Evolutionary conservation across 2,329 filamentous ascomycete species (phyloP), one percentile per base, ranked within the genome.

Genomic region (Pseudocercospora cruenta): DNA sequence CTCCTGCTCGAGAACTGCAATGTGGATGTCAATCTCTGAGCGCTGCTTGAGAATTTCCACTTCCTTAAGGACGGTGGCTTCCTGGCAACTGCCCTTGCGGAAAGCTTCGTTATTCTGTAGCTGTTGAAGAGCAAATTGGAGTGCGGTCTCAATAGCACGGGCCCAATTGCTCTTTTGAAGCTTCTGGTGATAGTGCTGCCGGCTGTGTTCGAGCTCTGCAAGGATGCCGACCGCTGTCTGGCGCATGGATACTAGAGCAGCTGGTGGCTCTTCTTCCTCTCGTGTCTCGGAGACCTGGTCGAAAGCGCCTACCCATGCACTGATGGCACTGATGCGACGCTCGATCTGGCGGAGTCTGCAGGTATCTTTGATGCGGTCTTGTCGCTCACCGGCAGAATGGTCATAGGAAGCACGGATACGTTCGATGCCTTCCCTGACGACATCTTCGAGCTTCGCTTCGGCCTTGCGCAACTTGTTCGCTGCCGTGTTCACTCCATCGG

Each of bases 401-500:
- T 97, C 92, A 78, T 93, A 98, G 24, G 95, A 92, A 7, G 85
- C 85, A 26, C 94, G 90, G 66, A 99, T 88, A 51, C 95, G 88
- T 70, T 88, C 83, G 9, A 97, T 81, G 8, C 93, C 93, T 77
- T 98, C 95, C 10, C 89, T 88, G 5, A 90, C 85, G 14, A 92
- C 86, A 8, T 82, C 82, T 60, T 95, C 91, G 68, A 91, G 88
- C 84, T 96, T 97, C 76, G 95, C 92, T 64, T 87, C 88, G 72
- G 96, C 92, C 79, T 97, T 97, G 73, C 90, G 90, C 81, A 97
- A 96, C 76, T 98, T 98, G 72, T 87, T 85, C 72, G 94, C 94
- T 58, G 93, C 93, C 3, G 88, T 83, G 43, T 86, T 87, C 76
- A 98, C 95, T 4, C 90, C 90, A 63, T 98, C 92, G 78, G 93